Evolutionary conservation across 805 yeast genomes (phyloP), one percentile per base, ranked within the genome.

Genomic region (Hanseniaspora guilliermondii): DNA sequence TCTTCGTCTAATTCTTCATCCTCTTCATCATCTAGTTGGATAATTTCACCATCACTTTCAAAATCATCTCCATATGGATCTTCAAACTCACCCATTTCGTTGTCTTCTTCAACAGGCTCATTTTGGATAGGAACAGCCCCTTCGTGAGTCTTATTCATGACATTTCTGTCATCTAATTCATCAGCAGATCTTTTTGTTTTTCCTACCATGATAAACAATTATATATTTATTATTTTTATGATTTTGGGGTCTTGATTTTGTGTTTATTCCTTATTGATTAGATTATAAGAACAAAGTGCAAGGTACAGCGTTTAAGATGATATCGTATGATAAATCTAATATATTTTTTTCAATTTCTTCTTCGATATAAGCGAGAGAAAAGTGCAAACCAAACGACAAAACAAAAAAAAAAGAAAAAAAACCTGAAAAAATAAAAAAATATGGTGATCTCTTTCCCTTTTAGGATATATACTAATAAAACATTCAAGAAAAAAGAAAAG

Each of bases 31-130:
- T 85, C 95, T 11, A 85, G 73, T 64, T 87, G 94, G 44, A 87
- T 84, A 57, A 86, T 85, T 65, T 85, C 95, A 53, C 86, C 95
- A 61, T 87, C 95, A 71, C 91, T 85, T 62, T 87, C 96, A 60
- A 82, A 87, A 64, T 89, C 96, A 65, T 87, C 96, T 57, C 95
- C 95, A 61, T 82, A 83, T 41, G 85, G 82, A 64, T 85, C 93
- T 67, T 88, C 97, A 67, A 84, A 85, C 60, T 84, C 95, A 27
- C 91, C 95, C 78, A 82, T 78, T 19, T 80, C 83, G 35, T 73
- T 69, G 58, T 80, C 71, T 6, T 64, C 58, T 17, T 73, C 79
- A 58, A 57, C 61, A 4, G 59, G 61, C 7, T 49, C 56, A 12
- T 54, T 14, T 36, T 42, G 35, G 9, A 56, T 32, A 14, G 57